Evolutionary conservation across 768 basidiomycete species (phyloP), one percentile per base, ranked within the genome.

Genomic region (Coprinopsis cinerea): DNA sequence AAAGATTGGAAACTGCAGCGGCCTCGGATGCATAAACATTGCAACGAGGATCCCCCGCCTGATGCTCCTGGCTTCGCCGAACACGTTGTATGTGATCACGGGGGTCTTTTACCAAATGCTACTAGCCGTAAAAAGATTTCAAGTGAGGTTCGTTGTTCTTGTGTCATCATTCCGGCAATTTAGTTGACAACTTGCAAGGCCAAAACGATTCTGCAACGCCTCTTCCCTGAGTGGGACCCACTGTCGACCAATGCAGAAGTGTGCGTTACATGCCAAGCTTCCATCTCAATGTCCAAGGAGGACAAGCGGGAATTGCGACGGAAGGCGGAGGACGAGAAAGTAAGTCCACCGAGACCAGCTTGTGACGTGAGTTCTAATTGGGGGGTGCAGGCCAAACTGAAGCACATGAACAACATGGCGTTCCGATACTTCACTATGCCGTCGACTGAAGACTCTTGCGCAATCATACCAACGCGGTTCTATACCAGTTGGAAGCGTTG

Each of bases 311-410:
- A 79, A 54, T 54, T 75, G 35, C 80, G 84, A 34, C 82, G 74
- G 61, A 76, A 72, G 49, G 85, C 84, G 22, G 89, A 89, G 60
- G 81, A 85, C 17, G 89, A 91, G 67, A 90, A 88, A 81, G 89
- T 84, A 47, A 24, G 49, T 43, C 37, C 26, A 20, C 6, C 4
- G 32, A 24, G 59, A 41, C 27, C n/a, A n/a, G n/a, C n/a, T n/a
- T n/a, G n/a, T n/a, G n/a, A n/a, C n/a, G n/a, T n/a, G n/a, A n/a
- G n/a, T n/a, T n/a, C n/a, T n/a, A n/a, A n/a, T n/a, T n/a, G n/a
- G n/a, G n/a, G n/a, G n/a, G n/a, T n/a, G n/a, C 42, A 89, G 87
- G 81, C 78, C 28, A 77, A 70, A 57, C 70, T 89, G 44, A 80
- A 75, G 53, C 73, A 78, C 57, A 77, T 88, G 73, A 71, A 79